Base-by-base conservation (phyloP, 164 flowering plant species). In the Houttuynia cordata region DNA sequence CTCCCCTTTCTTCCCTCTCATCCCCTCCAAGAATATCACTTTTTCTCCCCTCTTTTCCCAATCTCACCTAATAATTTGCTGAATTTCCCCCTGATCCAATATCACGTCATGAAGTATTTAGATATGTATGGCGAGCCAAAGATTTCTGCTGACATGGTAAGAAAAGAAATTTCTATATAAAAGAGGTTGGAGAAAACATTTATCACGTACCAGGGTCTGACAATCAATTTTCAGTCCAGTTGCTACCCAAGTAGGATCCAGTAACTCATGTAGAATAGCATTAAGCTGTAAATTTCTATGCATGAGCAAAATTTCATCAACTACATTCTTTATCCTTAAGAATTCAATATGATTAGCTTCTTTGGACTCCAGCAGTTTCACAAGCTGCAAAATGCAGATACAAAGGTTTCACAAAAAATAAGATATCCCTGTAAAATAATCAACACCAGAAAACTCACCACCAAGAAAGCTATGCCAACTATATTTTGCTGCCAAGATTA, bases 281-380 rank as follows among this genome's bases (percentile, higher is more conserved):
- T 21, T 59, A 40, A 93, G 96, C 74, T 88, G 96, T 42, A 80
- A 49, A 57, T 64, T 85, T 64, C 73, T 68, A 62, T 80, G 58
- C 97, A 93, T 72, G 59, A 76, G 83, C 68, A 85, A 40, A 62
- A 88, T 70, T 71, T 93, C 88, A 75, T 93, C 99, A 57, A 81
- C 83, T 24, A 90, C 86, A 78, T 78, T 80, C 72, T 84, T 93
- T 58, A 93, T 88, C 76, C 91, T 78, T 67, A 89, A 79, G 67
- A 93, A 88, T 67, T 93, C 97, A 57, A 93, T 73, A 67, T 90
- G 95, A 80, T 90, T 93, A 57, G 88, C 86, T 72, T 93, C 99
- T 81, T 80, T 81, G 58, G 73, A 75, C 69, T 90, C 99, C 56
- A 93, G 83, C 63, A 93, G 75, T 75, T 90, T 93, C 73, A 93